A percentile compares a stretch with the other conserved stretches of the same genome.
These are phyloP conservation scores for Spinacia oleracea DNA, from an alignment of 179 eudicot species.

Conservation along the genomic window DNA sequence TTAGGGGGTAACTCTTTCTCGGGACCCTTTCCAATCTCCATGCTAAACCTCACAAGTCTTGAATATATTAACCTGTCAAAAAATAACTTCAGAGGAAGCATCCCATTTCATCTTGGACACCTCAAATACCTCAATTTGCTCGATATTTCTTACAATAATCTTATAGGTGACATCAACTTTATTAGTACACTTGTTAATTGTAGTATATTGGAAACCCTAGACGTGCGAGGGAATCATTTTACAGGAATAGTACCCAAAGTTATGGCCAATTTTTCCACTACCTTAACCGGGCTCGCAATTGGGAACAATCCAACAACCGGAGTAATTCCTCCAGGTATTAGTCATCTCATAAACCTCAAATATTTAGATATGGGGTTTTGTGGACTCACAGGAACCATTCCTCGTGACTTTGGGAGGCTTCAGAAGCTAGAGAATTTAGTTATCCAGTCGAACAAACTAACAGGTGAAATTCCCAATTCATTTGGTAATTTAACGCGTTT, in stretches of 20 bases:
- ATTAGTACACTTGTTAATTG: constrained; percentile 30
- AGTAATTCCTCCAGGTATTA: constrained; percentile 26
- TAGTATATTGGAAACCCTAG: constrained; percentile 18
- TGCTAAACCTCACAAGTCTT: constrained; percentile 40
- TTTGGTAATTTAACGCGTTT: constrained; percentile 14
- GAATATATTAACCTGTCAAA: not conserved
- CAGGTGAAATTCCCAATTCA: no score
- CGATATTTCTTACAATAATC: constrained; percentile 19
- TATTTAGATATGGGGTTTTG: not conserved
- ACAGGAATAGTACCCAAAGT: constrained; percentile 23
- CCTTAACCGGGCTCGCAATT: not conserved
- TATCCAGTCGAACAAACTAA: constrained; percentile 1
- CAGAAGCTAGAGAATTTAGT: not conserved
- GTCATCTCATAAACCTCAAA: constrained; percentile 12
- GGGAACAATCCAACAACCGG: constrained; percentile 10
- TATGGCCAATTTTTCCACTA: constrained; percentile 32
- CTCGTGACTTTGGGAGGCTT: constrained; percentile 19
- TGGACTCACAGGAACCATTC: constrained; percentile 22
- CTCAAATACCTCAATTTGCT: not conserved
- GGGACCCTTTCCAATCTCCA: constrained; percentile 41
- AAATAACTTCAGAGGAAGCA: constrained; percentile 31
- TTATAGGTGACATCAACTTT: constrained; percentile 36
- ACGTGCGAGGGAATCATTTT: constrained; percentile 3
- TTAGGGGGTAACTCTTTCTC: constrained; percentile 31
- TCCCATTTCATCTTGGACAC: constrained; percentile 10